Conservation (phyloP, 805 yeast genomes). For the Yarrowia sp. region DNA sequence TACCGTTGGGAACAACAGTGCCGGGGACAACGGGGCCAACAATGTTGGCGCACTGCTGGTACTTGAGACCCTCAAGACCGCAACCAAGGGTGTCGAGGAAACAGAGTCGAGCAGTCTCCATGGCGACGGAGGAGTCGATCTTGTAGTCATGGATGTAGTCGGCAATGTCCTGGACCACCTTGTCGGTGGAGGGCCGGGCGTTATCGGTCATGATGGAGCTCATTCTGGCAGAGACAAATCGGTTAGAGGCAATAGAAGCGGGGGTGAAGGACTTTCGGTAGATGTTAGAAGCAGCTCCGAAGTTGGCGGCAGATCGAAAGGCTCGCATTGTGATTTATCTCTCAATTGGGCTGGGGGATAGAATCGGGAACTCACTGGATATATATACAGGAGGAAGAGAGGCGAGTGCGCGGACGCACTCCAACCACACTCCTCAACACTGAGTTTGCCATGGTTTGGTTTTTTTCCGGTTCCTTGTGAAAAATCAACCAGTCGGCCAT, state of each 20-base stretch:
- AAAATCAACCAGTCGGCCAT: neutral
- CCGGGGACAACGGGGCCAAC: slow-evolving; percentile 61
- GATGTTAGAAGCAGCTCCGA: slow-evolving; percentile 26
- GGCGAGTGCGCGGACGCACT: neutral
- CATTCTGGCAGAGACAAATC: slow-evolving; percentile 28
- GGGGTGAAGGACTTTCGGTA: slow-evolving; percentile 28
- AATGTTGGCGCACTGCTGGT: slow-evolving; percentile 48
- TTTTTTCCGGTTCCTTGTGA: slow-evolving; percentile 19
- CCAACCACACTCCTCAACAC: neutral
- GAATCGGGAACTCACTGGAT: slow-evolving; percentile 13
- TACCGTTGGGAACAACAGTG: slow-evolving; percentile 53
- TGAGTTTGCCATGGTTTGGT: slow-evolving; percentile 2
- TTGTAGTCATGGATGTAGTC: slow-evolving; percentile 49
- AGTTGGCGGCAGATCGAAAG: slow-evolving; percentile 27
- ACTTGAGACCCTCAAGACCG: slow-evolving; percentile 57
- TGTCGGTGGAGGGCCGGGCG: slow-evolving; percentile 52
- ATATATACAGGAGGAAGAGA: slow-evolving; percentile 14
- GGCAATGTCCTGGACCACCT: slow-evolving; percentile 50
- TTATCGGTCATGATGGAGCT: slow-evolving; percentile 40
- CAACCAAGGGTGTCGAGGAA: slow-evolving; percentile 59
- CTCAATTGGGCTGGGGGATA: slow-evolving; percentile 21
- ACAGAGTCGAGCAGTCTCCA: slow-evolving; percentile 55
- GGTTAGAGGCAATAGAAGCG: slow-evolving; percentile 27
- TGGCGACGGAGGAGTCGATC: slow-evolving; percentile 48
- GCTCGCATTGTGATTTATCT: slow-evolving; percentile 25